Base-by-base conservation (phyloP, 2,329 filamentous ascomycete species). In the Neurospora crassa region DNA sequence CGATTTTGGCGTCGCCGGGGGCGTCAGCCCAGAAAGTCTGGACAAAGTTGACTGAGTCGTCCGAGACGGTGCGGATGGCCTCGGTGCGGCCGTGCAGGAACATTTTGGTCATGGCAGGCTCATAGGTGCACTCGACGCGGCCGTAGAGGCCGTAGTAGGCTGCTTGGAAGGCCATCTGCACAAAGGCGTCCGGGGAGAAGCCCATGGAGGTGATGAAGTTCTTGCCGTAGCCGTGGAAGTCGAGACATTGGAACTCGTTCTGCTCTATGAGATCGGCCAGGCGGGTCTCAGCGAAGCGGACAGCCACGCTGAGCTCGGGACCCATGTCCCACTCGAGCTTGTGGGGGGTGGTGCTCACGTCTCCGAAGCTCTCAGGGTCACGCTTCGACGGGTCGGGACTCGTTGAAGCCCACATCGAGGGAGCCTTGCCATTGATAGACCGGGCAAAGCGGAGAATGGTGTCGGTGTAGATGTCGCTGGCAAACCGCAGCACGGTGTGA, bases 141-240 rank as follows among this genome's bases (percentile, higher is more conserved):
- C 96, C 96, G 77, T 98, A 99, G 8, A 99, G 86, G 1, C 96
- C 96, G 78, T 97, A 99, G 83, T 99, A 98, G 1, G 96, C 95
- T 5, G 95, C 95, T 80, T 99, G 96, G 83, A 97, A 97, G 0
- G 96, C 96, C 95, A 99, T 98, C 81, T 99, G 96, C 24, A 99
- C 92, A 79, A 97, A 99, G 0, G 96, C 96, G 79, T 98, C 96
- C 0, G 96, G 95, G 0, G 95, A 98, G 81, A 98, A 96, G 8
- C 95, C 95, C 90, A 96, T 96, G 0, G 92, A 93, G 0, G 94
- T 98, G 81, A 99, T 97, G 79, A 97, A 97, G 81, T 96, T 97
- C 85, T 97, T 97, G 75, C 96, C 96, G 76, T 97, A 99, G 34
- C 90, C 89, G 68, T 84, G 83, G 76, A 98, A 98, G 76, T 98